Percentiles rank a stretch among this genome's conserved stretches.
These are phyloP conservation scores for Globisporangium acanthophoron DNA, from an alignment of 352 stramenopile genomes.

Conservation along the genomic window DNA sequence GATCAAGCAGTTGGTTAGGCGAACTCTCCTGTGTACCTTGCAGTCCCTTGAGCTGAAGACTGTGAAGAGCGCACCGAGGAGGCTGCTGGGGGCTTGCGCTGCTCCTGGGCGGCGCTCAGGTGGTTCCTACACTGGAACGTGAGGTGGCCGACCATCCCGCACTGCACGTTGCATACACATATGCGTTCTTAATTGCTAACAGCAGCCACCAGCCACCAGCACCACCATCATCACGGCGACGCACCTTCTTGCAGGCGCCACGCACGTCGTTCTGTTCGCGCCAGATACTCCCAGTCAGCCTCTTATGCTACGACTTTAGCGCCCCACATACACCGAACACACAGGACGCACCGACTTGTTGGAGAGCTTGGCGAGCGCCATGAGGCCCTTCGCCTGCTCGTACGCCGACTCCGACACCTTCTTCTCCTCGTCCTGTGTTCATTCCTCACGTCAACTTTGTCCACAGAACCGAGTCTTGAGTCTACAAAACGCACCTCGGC, in stretches of 20 bases:
- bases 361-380: constrained; percentile 93
- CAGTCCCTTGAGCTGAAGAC: constrained; percentile 14
- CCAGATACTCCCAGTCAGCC: not conserved
- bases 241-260: constrained; percentile 81
- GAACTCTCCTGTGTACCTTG: constrained; percentile 11
- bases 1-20: not conserved
- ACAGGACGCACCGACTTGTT: constrained; percentile 81
- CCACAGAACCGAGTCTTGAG: too few species aligned
- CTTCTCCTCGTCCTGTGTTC: constrained; percentile 34
- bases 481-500: constrained; percentile 20
- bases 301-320: not conserved
- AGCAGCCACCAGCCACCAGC: not conserved
- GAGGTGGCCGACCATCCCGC: constrained; percentile 88
- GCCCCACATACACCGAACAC: not conserved
- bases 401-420: constrained; percentile 65
- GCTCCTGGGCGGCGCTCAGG: constrained; percentile 33
- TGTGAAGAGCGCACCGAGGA: constrained; percentile 17
- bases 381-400: constrained; percentile 90
- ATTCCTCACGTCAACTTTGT: too few species aligned
- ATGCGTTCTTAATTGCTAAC: not conserved
- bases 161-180: constrained; percentile 29
- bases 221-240: not conserved
- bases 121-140: constrained; percentile 90
- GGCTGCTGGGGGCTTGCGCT: constrained; percentile 25
- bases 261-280: constrained; percentile 54